A percentile compares a stretch with the other conserved stretches of the same genome.
Conservation (phyloP, 1,284 basidiomycete species). For the Cryptococcus maquisensis region DNA sequence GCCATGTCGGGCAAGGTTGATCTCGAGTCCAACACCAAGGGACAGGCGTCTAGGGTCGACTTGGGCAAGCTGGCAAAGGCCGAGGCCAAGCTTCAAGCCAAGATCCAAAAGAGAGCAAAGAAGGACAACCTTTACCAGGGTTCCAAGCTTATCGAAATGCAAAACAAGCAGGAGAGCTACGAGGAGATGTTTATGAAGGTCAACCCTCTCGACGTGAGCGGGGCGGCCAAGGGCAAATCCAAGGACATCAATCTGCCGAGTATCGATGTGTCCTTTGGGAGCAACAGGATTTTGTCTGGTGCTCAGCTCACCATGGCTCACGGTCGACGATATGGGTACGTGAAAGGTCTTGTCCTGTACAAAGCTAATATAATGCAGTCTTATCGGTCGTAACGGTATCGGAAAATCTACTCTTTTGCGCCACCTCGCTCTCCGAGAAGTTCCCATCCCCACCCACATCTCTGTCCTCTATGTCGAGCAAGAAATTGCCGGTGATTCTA, state of each 20-base stretch:
- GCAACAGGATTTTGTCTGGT: slow-evolving; percentile 71
- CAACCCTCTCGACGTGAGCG: slow-evolving; percentile 84
- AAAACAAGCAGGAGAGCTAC: slow-evolving; percentile 92
- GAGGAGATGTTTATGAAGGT: slow-evolving; percentile 99
- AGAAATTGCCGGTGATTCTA: slow-evolving; percentile 94
- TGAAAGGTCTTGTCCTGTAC: neutral
- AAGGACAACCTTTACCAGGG: slow-evolving; percentile 89
- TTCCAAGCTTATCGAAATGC: slow-evolving; percentile 87
- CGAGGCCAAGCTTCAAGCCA: slow-evolving; percentile 95
- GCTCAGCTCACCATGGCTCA: slow-evolving; percentile 70
- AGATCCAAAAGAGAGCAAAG: slow-evolving; percentile 79
- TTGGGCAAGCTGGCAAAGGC: slow-evolving; percentile 98
- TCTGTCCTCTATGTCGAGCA: slow-evolving; percentile 97
- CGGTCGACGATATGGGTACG: slow-evolving; percentile 73
- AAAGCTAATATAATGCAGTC: slow-evolving; percentile 45
- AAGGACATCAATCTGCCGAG: slow-evolving; percentile 94
- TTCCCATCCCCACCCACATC: slow-evolving; percentile 88
- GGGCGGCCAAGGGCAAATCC: slow-evolving; percentile 78
- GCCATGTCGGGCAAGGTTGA: slow-evolving; percentile 82
- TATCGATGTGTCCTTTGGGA: slow-evolving; percentile 93
- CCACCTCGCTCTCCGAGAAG: slow-evolving; percentile 91
- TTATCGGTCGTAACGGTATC: slow-evolving; percentile 69
- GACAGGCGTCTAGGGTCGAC: slow-evolving; percentile 92
- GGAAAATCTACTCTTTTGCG: slow-evolving; percentile 98
- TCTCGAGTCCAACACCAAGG: slow-evolving; percentile 88